phyloP scores from a whole-genome alignment of 495 filamentous ascomycete genomes.

The Sporormia fimetaria region DNA sequence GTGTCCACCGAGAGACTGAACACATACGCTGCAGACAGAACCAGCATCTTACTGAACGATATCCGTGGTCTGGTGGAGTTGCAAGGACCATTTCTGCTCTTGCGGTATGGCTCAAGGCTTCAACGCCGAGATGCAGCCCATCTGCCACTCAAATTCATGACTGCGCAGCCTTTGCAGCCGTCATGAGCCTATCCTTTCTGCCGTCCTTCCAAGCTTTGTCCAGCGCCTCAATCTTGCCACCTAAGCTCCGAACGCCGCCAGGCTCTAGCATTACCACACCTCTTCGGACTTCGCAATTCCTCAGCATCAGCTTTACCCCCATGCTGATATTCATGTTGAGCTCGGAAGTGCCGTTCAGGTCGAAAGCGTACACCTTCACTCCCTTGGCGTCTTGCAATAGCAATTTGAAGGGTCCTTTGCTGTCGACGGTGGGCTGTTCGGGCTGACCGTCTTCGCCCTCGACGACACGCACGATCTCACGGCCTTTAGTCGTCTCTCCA shows the following conservation, averaged over 20 bases:
- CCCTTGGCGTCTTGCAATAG: constrained; percentile 72
- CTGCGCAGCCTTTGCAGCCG: constrained; percentile 33
- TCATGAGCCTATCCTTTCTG: constrained; percentile 56
- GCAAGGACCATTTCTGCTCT: no score
- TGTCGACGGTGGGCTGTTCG: constrained; percentile 8
- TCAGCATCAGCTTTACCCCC: constrained; percentile 69
- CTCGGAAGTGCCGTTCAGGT: constrained; percentile 54
- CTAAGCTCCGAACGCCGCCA: constrained; percentile 50
- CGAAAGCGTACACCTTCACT: constrained; percentile 56
- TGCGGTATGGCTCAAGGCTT: no score
- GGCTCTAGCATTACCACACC: constrained; percentile 70
- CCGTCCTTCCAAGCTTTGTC: constrained; percentile 66
- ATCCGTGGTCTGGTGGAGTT: no score
- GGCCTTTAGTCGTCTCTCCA: constrained; percentile 69
- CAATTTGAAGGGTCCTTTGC: constrained; percentile 59
- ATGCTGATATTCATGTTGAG: constrained; percentile 58
- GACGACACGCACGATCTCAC: constrained; percentile 68
- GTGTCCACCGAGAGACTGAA: no score
- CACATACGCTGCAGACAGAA: no score
- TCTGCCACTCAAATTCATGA: no score
- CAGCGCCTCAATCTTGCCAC: constrained; percentile 76
- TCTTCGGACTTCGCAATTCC: constrained; percentile 53
- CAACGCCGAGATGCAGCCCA: no score
- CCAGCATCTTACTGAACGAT: no score
- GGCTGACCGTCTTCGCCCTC: constrained; percentile 40